These are phyloP conservation scores for Aspergillus sp. DNA, from an alignment of 2,329 filamentous ascomycete genomes.

Conservation along the genomic window DNA sequence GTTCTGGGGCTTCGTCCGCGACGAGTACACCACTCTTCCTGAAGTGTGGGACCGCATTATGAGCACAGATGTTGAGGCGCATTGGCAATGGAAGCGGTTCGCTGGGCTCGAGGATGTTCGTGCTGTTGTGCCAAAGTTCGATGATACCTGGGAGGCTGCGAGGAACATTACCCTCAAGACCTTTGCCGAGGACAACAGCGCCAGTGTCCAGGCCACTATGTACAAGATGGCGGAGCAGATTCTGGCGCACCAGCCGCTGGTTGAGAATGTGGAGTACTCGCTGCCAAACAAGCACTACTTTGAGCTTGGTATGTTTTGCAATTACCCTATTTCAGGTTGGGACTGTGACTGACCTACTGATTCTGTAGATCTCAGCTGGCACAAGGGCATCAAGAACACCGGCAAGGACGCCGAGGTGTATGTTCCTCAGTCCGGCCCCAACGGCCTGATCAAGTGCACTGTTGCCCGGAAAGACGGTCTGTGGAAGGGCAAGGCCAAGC, in stretches of 20 bases:
- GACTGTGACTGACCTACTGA: slow-evolving; percentile 12
- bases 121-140: slow-evolving; percentile 68
- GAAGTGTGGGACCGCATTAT: slow-evolving; percentile 96
- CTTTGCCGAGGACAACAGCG: slow-evolving; percentile 87
- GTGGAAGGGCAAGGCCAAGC: slow-evolving; percentile 34
- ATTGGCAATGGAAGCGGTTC: slow-evolving; percentile 84
- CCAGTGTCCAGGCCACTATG: slow-evolving; percentile 96
- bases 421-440: slow-evolving; percentile 88
- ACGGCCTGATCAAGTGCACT: slow-evolving; percentile 93
- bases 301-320: slow-evolving; percentile 69
- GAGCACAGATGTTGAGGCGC: slow-evolving; percentile 86
- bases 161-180: slow-evolving; percentile 84
- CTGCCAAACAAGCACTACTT: slow-evolving; percentile 99
- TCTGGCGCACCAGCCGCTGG: slow-evolving; percentile 71
- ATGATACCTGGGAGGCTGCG: slow-evolving; percentile 77
- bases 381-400: slow-evolving; percentile 93
- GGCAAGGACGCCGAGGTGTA: slow-evolving; percentile 96
- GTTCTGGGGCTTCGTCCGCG: slow-evolving; percentile 91
- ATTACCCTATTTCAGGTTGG: not conserved
- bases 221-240: slow-evolving; percentile 97
- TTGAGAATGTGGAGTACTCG: slow-evolving; percentile 76
- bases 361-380: slow-evolving; percentile 83
- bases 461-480: slow-evolving; percentile 54
- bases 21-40: slow-evolving; percentile 88
- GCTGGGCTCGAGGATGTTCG: slow-evolving; percentile 68